Evolutionary conservation across 495 filamentous ascomycete species (phyloP), one percentile per base, ranked within the genome.

Genomic region (Cercophora sp.): DNA sequence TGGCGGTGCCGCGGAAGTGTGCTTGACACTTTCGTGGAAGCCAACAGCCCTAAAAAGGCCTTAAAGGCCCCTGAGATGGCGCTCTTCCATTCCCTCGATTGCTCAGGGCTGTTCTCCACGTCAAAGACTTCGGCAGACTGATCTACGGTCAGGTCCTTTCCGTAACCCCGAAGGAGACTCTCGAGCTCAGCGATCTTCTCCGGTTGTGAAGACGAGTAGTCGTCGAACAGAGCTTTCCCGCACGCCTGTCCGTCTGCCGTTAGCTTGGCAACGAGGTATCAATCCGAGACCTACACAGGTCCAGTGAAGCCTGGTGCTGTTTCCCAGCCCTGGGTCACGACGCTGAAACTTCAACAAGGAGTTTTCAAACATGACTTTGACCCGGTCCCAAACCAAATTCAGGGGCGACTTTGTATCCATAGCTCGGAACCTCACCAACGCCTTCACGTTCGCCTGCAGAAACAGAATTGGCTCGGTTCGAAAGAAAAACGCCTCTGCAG

Each of bases 361-460:
- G 32, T 50, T 40, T 11, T 50, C 47, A 5, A 50, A 39, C 27
- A 2, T 15, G 5, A 39, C 19, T 3, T 26, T 50, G 6, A 6
- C 25, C 5, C 11, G 2, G 27, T 31, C 19, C 47, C 47, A 50
- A 16, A 50, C 16, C 2, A 4, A 5, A 8, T 8, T 24, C 34
- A 32, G 6, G 2, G 13, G 4, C 13, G 47, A 50, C 1, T 32
- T 40, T 40, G 47, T 26, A 1, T 39, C 32, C 8, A 6, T 2
- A 15, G 20, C 25, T 18, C 48, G 48, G 25, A 16, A 51, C 19
- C 24, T 43, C 20, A 43, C 48, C 10, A 51, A 42, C 8, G 36
- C 48, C 23, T 51, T 51, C 20, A 43, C 48, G 23, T 43, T 51
- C 24, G 48, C 36, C 25, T 51, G 48, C n/a, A 51, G 13, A 11